Evolutionary conservation across 2,329 filamentous ascomycete genomes (phyloP), one percentile per base, ranked within the genome.

Genomic region (Teratosphaeria pseudoeucalypti): DNA sequence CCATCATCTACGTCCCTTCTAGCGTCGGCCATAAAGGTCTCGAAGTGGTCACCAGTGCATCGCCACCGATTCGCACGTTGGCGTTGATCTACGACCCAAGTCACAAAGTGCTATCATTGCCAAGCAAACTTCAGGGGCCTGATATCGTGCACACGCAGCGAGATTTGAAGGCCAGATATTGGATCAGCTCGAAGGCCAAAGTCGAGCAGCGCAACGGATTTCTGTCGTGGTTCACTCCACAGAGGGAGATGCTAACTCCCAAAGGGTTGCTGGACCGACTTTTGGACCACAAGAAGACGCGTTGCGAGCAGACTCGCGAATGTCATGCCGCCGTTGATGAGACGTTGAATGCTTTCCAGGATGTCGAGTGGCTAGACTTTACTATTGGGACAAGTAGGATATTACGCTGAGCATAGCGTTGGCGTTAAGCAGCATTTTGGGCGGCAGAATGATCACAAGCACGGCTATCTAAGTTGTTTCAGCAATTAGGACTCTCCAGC

Each of bases 121-220:
- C 61, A 11, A 64, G 52, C 12, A n/a, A 34, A 34, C 52, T 32
- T 7, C 12, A 10, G 16, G 19, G 16, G 19, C 43, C n/a, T 49
- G 4, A 7, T 11, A n/a, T 54, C 14, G 7, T 54, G 7, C 75
- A 80, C 60, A 81, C 82, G 2, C 83, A 83, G 60, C 71, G 76
- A 16, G 71, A 79, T 4, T 71, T 82, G 34, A 73, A 76, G 1
- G 81, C 83, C 0, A 79, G 75, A 63, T 87, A 87, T 65, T 88
- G 85, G 85, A 72, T 87, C 19, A 79, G 79, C 0, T 87, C 85
- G 29, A 85, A 88, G 64, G 84, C 86, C 63, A 85, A 87, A 69
- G 74, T 81, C 4, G 87, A 87, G 71, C 78, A 71, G 57, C 84
- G 82, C 0, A 78, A 77, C 0, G 84, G 84, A 0, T 64, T 86